Base-by-base conservation (phyloP, 441 rosid genomes). In the Manihot esculenta region DNA sequence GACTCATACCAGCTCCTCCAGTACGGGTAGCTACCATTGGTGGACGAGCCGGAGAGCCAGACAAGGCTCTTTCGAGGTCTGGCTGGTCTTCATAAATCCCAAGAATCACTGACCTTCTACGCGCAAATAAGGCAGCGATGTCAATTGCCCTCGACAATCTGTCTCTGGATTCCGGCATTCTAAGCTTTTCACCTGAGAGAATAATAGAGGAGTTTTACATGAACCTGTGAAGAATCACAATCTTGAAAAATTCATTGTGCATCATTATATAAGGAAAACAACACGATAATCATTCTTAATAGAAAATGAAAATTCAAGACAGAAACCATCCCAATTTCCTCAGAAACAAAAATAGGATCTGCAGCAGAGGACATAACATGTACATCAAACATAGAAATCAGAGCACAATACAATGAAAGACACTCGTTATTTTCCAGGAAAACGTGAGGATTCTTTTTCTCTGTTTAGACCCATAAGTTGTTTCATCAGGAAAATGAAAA, bases 131-230 rank as follows among this genome's bases (percentile, higher is more conserved):
- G 2, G 74, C 77, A 0, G 85, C 84, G 23, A 87, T 24, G 61
- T 92, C 97, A 1, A 87, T 81, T 0, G 89, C 75, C 72, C 88
- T 82, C 24, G 62, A 53, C 21, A 88, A 48, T 68, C 97, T 81
- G 61, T 92, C 92, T 74, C 97, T 87, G 11, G 94, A 71, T 74
- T 88, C 91, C 23, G 87, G 74, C 97, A 92, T 45, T 3, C 74
- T 7, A 21, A 56, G 7, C 33, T n/a, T 60, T 76, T 75, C 26
- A 27, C 74, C 59, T 58, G 23, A 64, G 24, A 38, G 18, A 54
- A 55, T 10, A 4, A 9, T n/a, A 11, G 57, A 27, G 58, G 41
- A 33, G 24, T 56, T 9, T 26, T 33, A 69, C 9, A 2, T 2
- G 7, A 35, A 35, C 41, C 41, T 35, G 51, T 20, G 35, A 54